These are phyloP conservation scores for Periconia macrospinosa DNA, from an alignment of 2,329 filamentous ascomycete species.

Conservation along the genomic window DNA sequence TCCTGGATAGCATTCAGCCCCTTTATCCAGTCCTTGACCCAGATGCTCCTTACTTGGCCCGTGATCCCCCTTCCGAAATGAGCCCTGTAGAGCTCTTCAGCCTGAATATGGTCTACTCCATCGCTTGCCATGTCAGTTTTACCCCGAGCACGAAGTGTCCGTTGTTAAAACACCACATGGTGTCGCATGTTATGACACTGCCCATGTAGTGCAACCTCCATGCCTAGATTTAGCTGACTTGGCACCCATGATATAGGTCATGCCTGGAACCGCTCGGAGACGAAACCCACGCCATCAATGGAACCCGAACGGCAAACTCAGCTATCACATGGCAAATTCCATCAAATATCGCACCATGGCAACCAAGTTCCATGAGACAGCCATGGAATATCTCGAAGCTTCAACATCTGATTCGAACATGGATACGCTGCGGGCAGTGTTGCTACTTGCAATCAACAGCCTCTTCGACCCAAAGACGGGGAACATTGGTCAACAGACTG, in stretches of 20 bases:
- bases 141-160: too few species aligned
- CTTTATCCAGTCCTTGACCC: conserved; percentile 28
- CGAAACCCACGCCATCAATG: conserved; percentile 21
- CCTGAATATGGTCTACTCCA: conserved; percentile 41
- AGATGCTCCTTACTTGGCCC: conserved; percentile 26
- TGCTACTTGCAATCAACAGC: conserved; percentile 39
- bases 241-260: background rate
- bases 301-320: conserved; percentile 26
- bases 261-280: conserved; percentile 28
- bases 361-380: conserved; percentile 27
- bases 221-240: too few species aligned
- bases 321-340: conserved; percentile 32
- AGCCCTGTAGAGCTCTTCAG: conserved; percentile 29
- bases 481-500: conserved; percentile 41
- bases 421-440: conserved; percentile 32
- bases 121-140: conserved; percentile 29
- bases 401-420: conserved; percentile 37
- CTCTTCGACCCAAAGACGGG: conserved; percentile 39
- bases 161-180: too few species aligned
- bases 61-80: conserved; percentile 26
- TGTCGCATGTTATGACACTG: too few species aligned
- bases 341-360: conserved; percentile 33
- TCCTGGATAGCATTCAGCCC: conserved; percentile 28
- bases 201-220: too few species aligned
- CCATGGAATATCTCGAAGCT: conserved; percentile 35